These are phyloP conservation scores for Cladosporium sp. DNA, from an alignment of 2,329 filamentous ascomycete genomes.

Conservation along the genomic window DNA sequence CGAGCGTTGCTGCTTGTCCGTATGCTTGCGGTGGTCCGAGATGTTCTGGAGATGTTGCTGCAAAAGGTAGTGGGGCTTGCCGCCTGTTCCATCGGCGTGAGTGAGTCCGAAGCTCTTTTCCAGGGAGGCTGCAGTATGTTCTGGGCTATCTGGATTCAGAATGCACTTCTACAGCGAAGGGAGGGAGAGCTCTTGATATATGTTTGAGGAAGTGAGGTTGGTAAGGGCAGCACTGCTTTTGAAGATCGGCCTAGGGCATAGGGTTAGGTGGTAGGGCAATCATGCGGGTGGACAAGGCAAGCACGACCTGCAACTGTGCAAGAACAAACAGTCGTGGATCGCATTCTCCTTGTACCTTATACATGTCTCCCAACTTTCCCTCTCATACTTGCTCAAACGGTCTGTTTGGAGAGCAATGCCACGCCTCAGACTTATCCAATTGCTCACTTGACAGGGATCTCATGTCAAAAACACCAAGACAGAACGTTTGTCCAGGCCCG, in stretches of 20 bases:
- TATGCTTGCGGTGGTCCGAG: background rate
- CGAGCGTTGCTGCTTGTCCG: background rate
- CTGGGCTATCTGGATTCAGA: too few relatives aligned
- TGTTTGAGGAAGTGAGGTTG: background rate
- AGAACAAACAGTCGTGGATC: background rate
- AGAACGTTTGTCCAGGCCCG: too few relatives aligned
- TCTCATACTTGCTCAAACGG: background rate
- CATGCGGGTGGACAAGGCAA: background rate
- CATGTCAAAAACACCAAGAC: background rate
- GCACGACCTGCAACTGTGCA: background rate
- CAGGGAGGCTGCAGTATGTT: background rate
- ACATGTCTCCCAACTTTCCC: too few relatives aligned
- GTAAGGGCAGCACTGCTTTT: background rate
- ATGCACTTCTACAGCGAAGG: background rate
- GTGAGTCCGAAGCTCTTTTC: background rate
- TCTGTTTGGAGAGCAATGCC: background rate
- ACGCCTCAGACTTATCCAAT: background rate
- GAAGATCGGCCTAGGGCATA: conserved; percentile 10
- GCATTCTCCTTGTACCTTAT: too few relatives aligned
- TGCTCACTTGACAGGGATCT: background rate
- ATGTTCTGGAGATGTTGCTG: background rate
- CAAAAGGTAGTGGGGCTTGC: background rate
- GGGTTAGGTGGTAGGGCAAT: conserved; percentile 3
- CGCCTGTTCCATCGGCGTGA: background rate
- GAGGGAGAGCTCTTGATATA: background rate